phyloP scores from a whole-genome alignment of 768 basidiomycete species.

The Fomitopsis pulvina region DNA sequence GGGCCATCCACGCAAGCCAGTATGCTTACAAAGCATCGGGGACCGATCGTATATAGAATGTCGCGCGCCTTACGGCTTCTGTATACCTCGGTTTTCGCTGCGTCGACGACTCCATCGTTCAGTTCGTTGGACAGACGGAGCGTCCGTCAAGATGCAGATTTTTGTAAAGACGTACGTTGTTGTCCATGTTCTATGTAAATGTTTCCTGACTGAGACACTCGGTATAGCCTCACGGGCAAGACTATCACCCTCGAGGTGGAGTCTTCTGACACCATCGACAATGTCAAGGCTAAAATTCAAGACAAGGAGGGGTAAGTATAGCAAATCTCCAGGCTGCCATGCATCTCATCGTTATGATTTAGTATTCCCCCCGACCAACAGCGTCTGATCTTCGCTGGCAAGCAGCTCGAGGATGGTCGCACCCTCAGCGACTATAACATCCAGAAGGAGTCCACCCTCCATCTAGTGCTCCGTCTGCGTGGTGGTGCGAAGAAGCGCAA shows the following conservation, averaged over 20 bases:
- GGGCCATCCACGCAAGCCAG: constrained; percentile 32
- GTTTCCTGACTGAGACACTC: constrained; percentile 8
- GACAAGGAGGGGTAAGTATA: constrained; percentile 86
- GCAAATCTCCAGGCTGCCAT: not conserved
- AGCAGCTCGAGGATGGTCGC: constrained; percentile 98
- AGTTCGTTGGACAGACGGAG: constrained; percentile 85
- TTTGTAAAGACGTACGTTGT: constrained; percentile 89
- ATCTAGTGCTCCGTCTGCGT: constrained; percentile 94
- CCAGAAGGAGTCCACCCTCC: constrained; percentile 99
- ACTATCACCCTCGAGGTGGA: constrained; percentile 98
- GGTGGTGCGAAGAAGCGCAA: constrained; percentile 99
- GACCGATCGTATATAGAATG: constrained; percentile 10
- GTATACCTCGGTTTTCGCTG: constrained; percentile 50
- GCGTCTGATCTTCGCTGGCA: constrained; percentile 97
- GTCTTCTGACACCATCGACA: constrained; percentile 95
- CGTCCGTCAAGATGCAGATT: constrained; percentile 85
- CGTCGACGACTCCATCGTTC: constrained; percentile 91
- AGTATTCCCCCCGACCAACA: constrained; percentile 94
- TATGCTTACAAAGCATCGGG: constrained; percentile 19
- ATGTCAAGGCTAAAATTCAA: constrained; percentile 96
- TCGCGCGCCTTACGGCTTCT: constrained; percentile 10
- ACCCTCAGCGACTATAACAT: constrained; percentile 96
- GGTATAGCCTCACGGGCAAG: constrained; percentile 88
- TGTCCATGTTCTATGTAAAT: constrained; percentile 1
- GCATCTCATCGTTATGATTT: constrained; percentile 7